Percentiles rank a stretch among this genome's conserved stretches.
Evolutionary conservation across 495 filamentous ascomycete genomes (phyloP).

Genomic region (Talaromyces adpressus): DNA sequence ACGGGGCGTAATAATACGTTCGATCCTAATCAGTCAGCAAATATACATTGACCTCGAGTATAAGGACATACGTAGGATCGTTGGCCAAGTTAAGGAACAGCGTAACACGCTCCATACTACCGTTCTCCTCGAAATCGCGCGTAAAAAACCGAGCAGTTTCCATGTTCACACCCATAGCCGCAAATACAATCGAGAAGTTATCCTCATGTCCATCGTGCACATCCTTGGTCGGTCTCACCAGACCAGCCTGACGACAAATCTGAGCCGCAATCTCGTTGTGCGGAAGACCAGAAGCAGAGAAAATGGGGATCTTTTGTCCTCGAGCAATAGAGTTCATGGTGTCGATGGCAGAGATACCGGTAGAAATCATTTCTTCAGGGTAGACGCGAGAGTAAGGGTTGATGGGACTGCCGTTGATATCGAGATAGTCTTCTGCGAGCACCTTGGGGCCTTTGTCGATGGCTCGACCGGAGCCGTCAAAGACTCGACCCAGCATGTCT

Average conservation of each 20-base stretch:
- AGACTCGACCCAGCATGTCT: conserved; percentile 98
- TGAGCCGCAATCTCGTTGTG: conserved; percentile 99
- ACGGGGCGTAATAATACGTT: conserved; percentile 99
- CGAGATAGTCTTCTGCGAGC: conserved; percentile 92
- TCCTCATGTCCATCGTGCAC: conserved; percentile 96
- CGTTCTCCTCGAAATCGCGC: conserved; percentile 98
- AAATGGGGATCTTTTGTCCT: conserved; percentile 99
- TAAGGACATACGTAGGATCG: conserved; percentile 73
- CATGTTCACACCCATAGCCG: conserved; percentile 99
- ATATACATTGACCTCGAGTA: background rate
- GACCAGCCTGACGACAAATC: conserved; percentile 91
- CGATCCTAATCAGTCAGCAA: conserved; percentile 56
- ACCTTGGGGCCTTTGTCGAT: conserved; percentile 99
- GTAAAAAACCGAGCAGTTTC: conserved; percentile 99
- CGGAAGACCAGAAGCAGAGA: conserved; percentile 95
- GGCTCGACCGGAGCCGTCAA: conserved; percentile 93
- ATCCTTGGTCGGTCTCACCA: conserved; percentile 90
- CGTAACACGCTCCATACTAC: conserved; percentile 92
- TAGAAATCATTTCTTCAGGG: conserved; percentile 99
- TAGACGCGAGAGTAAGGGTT: conserved; percentile 98
- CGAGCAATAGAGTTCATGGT: conserved; percentile 99
- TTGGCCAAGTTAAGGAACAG: conserved; percentile 99
- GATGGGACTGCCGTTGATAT: conserved; percentile 99
- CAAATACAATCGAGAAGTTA: conserved; percentile 99
- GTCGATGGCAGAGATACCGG: conserved; percentile 98